A percentile compares a stretch with the other conserved stretches of the same genome.
Evolutionary conservation across 306 rosid genomes (phyloP).

Genomic region (Biancaea sappan): DNA sequence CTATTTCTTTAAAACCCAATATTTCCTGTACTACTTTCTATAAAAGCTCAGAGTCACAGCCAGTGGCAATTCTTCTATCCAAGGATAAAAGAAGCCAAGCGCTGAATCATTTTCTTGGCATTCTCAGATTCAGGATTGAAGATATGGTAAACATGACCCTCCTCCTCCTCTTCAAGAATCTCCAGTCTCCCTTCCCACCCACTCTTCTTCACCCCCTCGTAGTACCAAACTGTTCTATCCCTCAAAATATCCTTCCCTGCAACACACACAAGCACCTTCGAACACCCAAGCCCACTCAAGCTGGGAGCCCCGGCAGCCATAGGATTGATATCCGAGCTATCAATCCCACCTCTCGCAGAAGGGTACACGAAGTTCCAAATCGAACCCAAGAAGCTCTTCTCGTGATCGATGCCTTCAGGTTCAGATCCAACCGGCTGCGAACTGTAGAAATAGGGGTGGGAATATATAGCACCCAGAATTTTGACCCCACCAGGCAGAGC

Average conservation of each 20-base stretch:
- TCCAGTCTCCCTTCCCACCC: slow-evolving; percentile 42
- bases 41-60: neutral
- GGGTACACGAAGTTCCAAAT: slow-evolving; percentile 49
- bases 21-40: neutral
- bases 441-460: slow-evolving; percentile 46
- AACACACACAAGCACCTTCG: slow-evolving; percentile 34
- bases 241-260: slow-evolving; percentile 38
- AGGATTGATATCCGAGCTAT: slow-evolving; percentile 39
- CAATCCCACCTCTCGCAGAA: slow-evolving; percentile 22
- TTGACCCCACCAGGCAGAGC: slow-evolving; percentile 37
- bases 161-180: slow-evolving; percentile 29
- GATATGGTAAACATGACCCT: slow-evolving; percentile 31
- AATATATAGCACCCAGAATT: slow-evolving; percentile 32
- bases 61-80: neutral
- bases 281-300: slow-evolving; percentile 40
- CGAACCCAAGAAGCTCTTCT: neutral
- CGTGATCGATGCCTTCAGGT: neutral
- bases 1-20: neutral
- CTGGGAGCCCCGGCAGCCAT: slow-evolving; percentile 23
- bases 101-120: slow-evolving; percentile 21
- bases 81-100: slow-evolving; percentile 42
- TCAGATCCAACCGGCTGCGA: slow-evolving; percentile 35
- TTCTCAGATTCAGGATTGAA: neutral
- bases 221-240: slow-evolving; percentile 43
- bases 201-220: slow-evolving; percentile 34